Evolutionary conservation across 257 asterid species (phyloP).

Genomic region (Voacanga thouarsii): DNA sequence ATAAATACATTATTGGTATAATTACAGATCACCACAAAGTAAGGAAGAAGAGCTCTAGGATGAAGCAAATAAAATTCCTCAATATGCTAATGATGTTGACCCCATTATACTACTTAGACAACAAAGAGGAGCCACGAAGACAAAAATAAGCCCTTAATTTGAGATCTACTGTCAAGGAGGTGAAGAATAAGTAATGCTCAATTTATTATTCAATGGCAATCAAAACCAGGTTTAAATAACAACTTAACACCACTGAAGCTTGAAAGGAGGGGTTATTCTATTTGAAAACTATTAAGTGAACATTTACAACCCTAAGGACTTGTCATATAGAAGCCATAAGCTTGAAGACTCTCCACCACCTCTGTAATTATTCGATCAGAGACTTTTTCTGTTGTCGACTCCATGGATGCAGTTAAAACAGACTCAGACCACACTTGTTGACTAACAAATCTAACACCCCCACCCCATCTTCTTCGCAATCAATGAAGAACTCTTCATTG

Average conservation of each 20-base stretch:
- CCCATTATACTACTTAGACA: background rate
- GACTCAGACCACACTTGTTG: conserved; percentile 59
- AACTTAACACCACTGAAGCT: background rate
- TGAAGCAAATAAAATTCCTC: too few species aligned
- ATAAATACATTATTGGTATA: too few species aligned
- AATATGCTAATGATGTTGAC: background rate
- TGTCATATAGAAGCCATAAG: background rate
- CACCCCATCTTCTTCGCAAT: conserved; percentile 47
- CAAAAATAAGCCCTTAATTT: too few species aligned
- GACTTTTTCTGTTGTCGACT: conserved; percentile 42
- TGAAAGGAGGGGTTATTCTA: background rate
- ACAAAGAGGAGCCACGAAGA: background rate
- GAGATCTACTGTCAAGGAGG: too few species aligned
- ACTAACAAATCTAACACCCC: conserved; percentile 26
- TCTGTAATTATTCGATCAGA: too few species aligned
- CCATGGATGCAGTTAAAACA: conserved; percentile 43
- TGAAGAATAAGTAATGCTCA: too few species aligned
- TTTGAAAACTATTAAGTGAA: background rate
- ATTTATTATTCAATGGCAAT: too few species aligned
- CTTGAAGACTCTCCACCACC: too few species aligned
- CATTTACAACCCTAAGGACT: background rate
- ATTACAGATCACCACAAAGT: too few species aligned
- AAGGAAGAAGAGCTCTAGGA: too few species aligned
- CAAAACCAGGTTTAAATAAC: background rate
- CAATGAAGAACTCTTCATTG: conserved; percentile 36